Evolutionary conservation across 2,329 filamentous ascomycete genomes (phyloP), one percentile per base, ranked within the genome.

Genomic region (Sordariomycetes sp.): DNA sequence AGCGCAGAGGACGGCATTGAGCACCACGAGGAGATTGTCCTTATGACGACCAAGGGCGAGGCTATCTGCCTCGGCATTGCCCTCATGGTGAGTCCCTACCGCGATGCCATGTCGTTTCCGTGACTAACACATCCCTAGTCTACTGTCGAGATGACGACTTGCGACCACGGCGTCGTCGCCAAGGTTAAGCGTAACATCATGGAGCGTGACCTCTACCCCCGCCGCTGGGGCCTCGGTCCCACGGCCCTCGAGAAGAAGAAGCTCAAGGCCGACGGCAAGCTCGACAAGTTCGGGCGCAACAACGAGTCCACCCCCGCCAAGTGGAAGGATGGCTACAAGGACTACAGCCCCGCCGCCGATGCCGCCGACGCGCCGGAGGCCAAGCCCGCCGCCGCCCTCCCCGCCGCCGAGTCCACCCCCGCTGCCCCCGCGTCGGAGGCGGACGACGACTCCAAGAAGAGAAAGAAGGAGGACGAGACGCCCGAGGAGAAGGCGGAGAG

Each of bases 141-240:
- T 46, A 96, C 92, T 2, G 91, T 97, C 54, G 94, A 97, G 77
- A 89, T 99, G 75, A 90, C 90, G 34, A 93, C 91, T 37, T 97
- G 94, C 75, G 92, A 97, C 71, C 94, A 99, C 75, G 94, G 94
- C 67, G 91, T 97, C 60, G 93, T 97, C 60, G 94, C 94, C 66
- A 97, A 97, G 81, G 90, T 99, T 72, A 99, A 99, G 87, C 88
- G 94, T 68, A 96, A 92, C 75, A 99, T 99, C 74, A 99, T 99
- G 94, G 94, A 99, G 81, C 89, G 94, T 67, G 94, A 97, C 72
- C 81, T 97, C 60, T 99, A 99, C 82, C 94, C 94, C 63, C 84
- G 91, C 72, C 82, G 93, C 79, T 99, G 94, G 94, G 94, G 94
- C 64, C 84, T 97, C 70, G 94, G 94, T 62, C 93, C 94, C 57